A percentile compares a stretch with the other conserved stretches of the same genome.
These are phyloP conservation scores for Neofusicoccum kwambonambiense DNA, from an alignment of 2,329 filamentous ascomycete species.

Conservation along the genomic window DNA sequence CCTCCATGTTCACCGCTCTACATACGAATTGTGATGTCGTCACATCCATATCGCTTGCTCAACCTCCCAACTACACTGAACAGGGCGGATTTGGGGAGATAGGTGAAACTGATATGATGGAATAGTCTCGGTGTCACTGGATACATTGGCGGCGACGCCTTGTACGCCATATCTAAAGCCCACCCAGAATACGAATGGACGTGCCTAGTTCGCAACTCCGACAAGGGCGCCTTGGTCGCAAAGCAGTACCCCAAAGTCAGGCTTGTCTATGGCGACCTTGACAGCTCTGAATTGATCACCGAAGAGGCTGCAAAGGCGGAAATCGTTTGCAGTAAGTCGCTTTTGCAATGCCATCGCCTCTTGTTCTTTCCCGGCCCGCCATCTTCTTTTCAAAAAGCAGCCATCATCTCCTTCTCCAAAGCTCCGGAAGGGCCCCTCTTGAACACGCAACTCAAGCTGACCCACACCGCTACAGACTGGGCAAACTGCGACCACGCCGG, in stretches of 20 bases:
- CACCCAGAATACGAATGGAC: slow-evolving; percentile 4
- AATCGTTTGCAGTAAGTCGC: slow-evolving; percentile 11
- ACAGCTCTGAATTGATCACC: background rate
- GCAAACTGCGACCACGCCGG: slow-evolving; percentile 31
- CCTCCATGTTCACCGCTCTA: too few species aligned
- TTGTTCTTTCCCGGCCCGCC: too few species aligned
- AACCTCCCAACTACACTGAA: too few species aligned
- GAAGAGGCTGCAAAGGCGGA: background rate
- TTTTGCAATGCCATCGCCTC: too few species aligned
- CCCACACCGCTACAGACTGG: slow-evolving; percentile 22
- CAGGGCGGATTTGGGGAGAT: too few species aligned
- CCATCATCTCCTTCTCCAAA: too few species aligned
- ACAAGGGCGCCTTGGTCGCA: background rate
- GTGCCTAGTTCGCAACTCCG: background rate
- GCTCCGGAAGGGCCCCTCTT: too few species aligned
- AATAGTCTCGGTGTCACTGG: slow-evolving; percentile 21
- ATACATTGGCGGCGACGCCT: slow-evolving; percentile 14
- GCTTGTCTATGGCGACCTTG: background rate
- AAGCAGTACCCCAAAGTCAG: background rate
- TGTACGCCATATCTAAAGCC: background rate
- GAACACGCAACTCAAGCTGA: too few species aligned
- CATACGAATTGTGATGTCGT: too few species aligned
- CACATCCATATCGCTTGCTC: too few species aligned
- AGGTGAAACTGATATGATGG: too few species aligned
- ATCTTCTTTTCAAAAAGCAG: too few species aligned